Base-by-base conservation (phyloP, 2,329 filamentous ascomycete genomes). In the Stachybotrys elegans region DNA sequence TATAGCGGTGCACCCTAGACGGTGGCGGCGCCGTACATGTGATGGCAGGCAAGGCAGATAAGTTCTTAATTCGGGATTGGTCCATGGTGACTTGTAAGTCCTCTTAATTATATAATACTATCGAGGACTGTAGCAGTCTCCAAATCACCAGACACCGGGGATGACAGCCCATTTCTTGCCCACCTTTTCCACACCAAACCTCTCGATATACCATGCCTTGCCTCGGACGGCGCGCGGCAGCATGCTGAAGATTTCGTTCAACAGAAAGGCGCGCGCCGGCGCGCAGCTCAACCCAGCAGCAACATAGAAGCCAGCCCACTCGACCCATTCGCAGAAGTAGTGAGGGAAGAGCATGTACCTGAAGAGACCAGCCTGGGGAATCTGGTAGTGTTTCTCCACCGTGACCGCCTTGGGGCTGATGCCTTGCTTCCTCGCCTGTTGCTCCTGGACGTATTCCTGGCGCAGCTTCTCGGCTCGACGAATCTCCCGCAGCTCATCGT, bases 261-360 rank as follows among this genome's bases (percentile, higher is more conserved):
- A 51, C 36, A 95, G 57, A 60, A 97, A 97, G 41, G 78, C 78
- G 57, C 90, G 73, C 20, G 89, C 92, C 1, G 93, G 92, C 39
- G 80, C 69, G 58, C 84, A 88, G 5, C 69, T 66, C 68, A 72
- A 78, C 1, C 82, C 83, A 45, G 83, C 78, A 53, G 86, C 78
- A 63, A 95, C 78, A 72, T 84, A 90, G 63, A 90, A 98, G 0
- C 93, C 93, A 4, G 78, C 65, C 93, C 93, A 98, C 73, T 98
- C 93, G 43, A 95, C 63, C 93, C 93, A 98, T 69, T 98, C 93
- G 60, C 84, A 86, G n/a, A 95, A 73, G 64, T 96, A 98, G 63
- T 98, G 93, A 52, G 93, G 90, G 64, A 85, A 95, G 47, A 97
- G 75, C 59, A 95, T 79, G 57, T 83, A 84, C 52, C 77, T 74